Percentiles rank a stretch among this genome's conserved stretches.
These are phyloP conservation scores for Gnomoniopsis sp. DNA, from an alignment of 2,329 filamentous ascomycete species.

Conservation along the genomic window DNA sequence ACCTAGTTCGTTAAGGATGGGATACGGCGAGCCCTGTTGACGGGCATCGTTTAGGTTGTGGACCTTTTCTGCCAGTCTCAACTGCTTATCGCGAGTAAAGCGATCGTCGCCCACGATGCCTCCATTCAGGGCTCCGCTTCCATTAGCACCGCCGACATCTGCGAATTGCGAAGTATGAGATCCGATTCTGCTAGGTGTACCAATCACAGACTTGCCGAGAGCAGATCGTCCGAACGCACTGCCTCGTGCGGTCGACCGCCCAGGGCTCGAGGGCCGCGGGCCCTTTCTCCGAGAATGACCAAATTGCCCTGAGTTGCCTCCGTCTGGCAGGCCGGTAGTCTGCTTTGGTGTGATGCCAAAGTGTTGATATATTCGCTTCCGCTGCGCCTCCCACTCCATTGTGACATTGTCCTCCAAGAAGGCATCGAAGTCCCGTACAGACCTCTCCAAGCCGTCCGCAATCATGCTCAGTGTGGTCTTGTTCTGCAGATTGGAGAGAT, in stretches of 20 bases:
- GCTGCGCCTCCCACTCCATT: slow-evolving; percentile 93
- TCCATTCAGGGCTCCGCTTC: slow-evolving; percentile 41
- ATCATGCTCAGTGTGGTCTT: slow-evolving; percentile 92
- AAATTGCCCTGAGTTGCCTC: slow-evolving; percentile 53
- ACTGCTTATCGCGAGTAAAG: slow-evolving; percentile 79
- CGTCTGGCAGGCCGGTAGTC: slow-evolving; percentile 26
- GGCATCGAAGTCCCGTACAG: slow-evolving; percentile 85
- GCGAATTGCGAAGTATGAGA: slow-evolving; percentile 63
- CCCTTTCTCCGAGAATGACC: slow-evolving; percentile 54
- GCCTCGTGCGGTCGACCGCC: slow-evolving; percentile 35
- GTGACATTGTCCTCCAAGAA: slow-evolving; percentile 94
- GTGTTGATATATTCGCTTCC: slow-evolving; percentile 90
- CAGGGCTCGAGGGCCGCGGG: slow-evolving; percentile 29
- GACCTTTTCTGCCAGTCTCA: slow-evolving; percentile 74
- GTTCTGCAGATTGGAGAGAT: slow-evolving; percentile 80
- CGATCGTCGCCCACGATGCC: slow-evolving; percentile 65
- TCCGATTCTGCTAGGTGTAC: slow-evolving; percentile 67
- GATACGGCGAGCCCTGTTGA: slow-evolving; percentile 62
- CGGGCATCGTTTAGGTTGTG: slow-evolving; percentile 74
- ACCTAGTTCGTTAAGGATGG: slow-evolving; percentile 72
- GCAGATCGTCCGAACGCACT: slow-evolving; percentile 64
- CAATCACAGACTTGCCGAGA: slow-evolving; percentile 82
- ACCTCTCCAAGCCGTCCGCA: slow-evolving; percentile 83
- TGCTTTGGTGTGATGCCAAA: slow-evolving; percentile 76
- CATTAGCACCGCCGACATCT: slow-evolving; percentile 59